phyloP scores from a whole-genome alignment of 2,329 filamentous ascomycete genomes.

The Ophiostoma populinum region DNA sequence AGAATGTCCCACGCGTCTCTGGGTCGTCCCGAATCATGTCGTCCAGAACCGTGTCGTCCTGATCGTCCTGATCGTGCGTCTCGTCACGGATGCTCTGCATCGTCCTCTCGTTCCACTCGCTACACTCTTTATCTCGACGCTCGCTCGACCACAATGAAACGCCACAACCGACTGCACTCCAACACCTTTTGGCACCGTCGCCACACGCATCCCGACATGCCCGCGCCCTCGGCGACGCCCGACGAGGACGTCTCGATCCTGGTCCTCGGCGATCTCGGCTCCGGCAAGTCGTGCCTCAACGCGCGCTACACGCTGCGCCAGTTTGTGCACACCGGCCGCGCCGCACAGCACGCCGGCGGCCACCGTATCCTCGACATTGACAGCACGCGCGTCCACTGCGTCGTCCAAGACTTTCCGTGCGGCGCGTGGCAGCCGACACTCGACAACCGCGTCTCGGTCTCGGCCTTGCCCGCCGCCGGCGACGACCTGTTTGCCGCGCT shows the following conservation, averaged over 20 bases:
- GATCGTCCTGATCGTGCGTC: too few relatives aligned
- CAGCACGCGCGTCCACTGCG: not conserved
- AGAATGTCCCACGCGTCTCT: too few relatives aligned
- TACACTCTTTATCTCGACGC: too few relatives aligned
- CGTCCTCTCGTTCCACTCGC: too few relatives aligned
- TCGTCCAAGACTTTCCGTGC: slow-evolving; percentile 1
- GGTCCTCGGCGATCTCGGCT: not conserved
- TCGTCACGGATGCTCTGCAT: too few relatives aligned
- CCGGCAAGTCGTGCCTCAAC: slow-evolving; percentile 1
- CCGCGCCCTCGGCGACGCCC: not conserved
- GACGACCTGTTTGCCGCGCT: slow-evolving; percentile 1
- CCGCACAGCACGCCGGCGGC: slow-evolving; percentile 1
- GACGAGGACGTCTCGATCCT: slow-evolving; percentile 1
- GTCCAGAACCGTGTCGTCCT: too few relatives aligned
- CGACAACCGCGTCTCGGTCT: not conserved
- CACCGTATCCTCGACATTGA: not conserved
- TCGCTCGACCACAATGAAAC: too few relatives aligned
- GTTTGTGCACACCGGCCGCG: not conserved
- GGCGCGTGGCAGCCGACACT: not conserved
- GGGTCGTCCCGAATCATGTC: too few relatives aligned
- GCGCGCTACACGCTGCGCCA: slow-evolving; percentile 1
- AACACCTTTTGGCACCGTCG: not conserved
- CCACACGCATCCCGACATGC: not conserved
- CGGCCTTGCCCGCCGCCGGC: not conserved
- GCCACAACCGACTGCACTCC: slow-evolving; percentile 1